Percentiles rank a stretch among this genome's conserved stretches.
Conservation (phyloP, 345 rosid species). For the Iberis pinnata region DNA sequence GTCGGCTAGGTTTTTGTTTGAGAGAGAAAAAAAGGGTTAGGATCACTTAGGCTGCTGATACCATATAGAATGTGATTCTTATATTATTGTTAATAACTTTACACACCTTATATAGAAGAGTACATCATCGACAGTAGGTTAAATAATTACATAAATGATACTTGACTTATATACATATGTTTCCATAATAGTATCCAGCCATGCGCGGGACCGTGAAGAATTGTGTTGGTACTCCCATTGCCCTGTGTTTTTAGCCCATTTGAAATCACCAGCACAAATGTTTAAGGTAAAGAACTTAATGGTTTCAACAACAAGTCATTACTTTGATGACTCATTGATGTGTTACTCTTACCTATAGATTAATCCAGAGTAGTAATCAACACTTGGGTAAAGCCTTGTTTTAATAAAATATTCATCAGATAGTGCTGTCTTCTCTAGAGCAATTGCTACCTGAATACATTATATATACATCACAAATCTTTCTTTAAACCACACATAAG, state of each 20-base stretch:
- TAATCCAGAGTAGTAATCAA: conserved; percentile 89
- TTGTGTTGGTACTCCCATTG: conserved; percentile 82
- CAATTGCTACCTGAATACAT: conserved; percentile 64
- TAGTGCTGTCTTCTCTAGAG: conserved; percentile 83
- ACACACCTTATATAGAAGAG: too few species aligned
- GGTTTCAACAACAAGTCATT: not conserved
- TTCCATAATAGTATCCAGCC: conserved; percentile 90
- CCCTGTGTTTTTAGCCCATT: conserved; percentile 34
- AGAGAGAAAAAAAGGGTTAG: too few species aligned
- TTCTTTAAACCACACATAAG: not conserved
- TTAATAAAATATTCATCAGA: conserved; percentile 77
- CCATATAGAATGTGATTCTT: too few species aligned
- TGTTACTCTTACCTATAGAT: conserved; percentile 66
- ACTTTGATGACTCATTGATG: not conserved
- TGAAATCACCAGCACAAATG: not conserved
- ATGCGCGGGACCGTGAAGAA: conserved; percentile 72
- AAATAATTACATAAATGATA: too few species aligned
- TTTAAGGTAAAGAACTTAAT: not conserved
- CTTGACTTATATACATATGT: too few species aligned
- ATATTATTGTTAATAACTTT: too few species aligned
- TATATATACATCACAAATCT: not conserved
- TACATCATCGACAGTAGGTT: too few species aligned
- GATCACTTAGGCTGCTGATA: too few species aligned
- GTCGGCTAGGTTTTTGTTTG: too few species aligned
- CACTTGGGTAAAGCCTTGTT: conserved; percentile 92